Percentiles rank a stretch among this genome's conserved stretches.
Conservation (phyloP, 1,139 yeast species). For the Geotrichum citri-aurantii region DNA sequence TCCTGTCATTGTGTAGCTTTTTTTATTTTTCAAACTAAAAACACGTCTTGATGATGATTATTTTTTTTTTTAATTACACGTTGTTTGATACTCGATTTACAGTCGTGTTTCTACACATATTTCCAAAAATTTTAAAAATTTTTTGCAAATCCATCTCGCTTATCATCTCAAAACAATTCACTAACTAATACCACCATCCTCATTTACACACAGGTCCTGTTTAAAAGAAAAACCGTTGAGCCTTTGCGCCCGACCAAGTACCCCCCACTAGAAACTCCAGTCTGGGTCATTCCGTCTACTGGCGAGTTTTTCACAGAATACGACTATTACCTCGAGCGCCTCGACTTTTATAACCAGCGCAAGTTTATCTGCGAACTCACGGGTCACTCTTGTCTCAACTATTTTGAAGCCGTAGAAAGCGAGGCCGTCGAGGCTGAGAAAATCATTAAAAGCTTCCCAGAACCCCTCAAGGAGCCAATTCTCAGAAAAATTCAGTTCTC, state of each 20-base stretch:
- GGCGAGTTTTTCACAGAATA: constrained; percentile 80
- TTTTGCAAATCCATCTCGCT: neutral
- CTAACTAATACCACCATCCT: neutral
- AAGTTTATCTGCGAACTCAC: constrained; percentile 94
- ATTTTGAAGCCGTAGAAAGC: constrained; percentile 77
- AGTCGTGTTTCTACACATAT: neutral
- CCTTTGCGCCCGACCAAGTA: constrained; percentile 26
- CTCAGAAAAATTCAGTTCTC: constrained; percentile 79
- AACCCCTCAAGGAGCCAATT: constrained; percentile 85
- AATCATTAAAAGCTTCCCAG: constrained; percentile 82
- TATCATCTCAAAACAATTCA: neutral
- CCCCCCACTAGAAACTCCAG: constrained; percentile 30
- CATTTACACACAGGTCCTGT: constrained; percentile 26
- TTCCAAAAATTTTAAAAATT: neutral
- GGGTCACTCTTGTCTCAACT: constrained; percentile 87
- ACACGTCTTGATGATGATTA: neutral
- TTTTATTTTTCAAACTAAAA: neutral
- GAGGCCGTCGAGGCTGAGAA: constrained; percentile 47
- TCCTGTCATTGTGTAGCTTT: neutral
- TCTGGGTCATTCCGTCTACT: constrained; percentile 77
- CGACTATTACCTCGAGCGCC: constrained; percentile 57
- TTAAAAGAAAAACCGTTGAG: constrained; percentile 36
- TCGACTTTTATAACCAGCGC: constrained; percentile 44
- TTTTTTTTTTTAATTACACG: neutral
- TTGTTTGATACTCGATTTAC: neutral